A percentile compares a stretch with the other conserved stretches of the same genome.
Conservation (phyloP, 768 basidiomycete genomes). For the Trametes maxima region DNA sequence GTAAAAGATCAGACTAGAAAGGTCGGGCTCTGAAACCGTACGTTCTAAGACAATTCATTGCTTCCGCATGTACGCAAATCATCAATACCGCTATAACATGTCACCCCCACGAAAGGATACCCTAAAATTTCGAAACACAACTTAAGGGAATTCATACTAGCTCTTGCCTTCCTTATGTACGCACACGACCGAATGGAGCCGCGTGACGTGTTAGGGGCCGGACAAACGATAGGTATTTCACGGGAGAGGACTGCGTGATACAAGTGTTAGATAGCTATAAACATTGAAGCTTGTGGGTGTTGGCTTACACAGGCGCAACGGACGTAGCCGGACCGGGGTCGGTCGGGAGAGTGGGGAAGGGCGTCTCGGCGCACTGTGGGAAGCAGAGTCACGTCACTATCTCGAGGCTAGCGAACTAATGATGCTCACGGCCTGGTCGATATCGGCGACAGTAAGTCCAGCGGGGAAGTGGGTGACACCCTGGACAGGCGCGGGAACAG, state of each 20-base stretch:
- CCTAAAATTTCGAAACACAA: no score
- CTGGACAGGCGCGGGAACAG: conserved; percentile 8
- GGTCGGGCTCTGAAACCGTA: no score
- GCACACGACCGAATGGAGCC: no score
- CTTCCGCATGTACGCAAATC: no score
- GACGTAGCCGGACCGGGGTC: conserved; percentile 36
- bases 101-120: no score
- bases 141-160: no score
- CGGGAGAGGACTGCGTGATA: background rate
- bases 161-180: no score
- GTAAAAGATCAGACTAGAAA: no score
- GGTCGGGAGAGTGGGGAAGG: conserved; percentile 26
- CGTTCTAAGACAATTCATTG: no score
- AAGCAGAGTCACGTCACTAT: background rate
- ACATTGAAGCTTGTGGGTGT: background rate
- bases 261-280: background rate
- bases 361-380: conserved; percentile 13
- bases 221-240: background rate
- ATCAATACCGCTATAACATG: no score
- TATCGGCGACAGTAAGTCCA: conserved; percentile 22
- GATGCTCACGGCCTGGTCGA: conserved; percentile 24
- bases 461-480: conserved; percentile 28
- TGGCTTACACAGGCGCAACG: conserved; percentile 35
- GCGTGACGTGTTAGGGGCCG: no score
- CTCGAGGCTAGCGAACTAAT: background rate